These are phyloP conservation scores for Blastocystis sp. DNA, from an alignment of 352 stramenopile species.

Conservation along the genomic window DNA sequence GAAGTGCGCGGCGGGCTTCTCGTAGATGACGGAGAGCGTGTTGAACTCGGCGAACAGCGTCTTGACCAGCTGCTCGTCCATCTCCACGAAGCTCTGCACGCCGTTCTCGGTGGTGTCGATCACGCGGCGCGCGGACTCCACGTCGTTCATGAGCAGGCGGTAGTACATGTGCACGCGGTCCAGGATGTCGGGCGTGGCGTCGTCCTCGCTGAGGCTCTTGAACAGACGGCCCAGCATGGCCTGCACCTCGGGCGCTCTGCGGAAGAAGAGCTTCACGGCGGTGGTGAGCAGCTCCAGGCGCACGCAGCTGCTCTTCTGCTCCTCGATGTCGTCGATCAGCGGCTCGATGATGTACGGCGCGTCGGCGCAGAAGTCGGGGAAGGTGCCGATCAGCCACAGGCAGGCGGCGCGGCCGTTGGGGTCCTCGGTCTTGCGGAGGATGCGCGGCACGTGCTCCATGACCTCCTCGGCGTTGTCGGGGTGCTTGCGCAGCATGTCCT, in stretches of 20 bases:
- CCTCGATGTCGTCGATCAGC: conserved; percentile 78
- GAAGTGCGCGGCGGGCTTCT: conserved; percentile 90
- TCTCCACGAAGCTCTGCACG: conserved; percentile 78
- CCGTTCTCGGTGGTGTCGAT: conserved; percentile 77
- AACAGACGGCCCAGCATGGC: conserved; percentile 91
- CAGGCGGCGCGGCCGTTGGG: conserved; percentile 76
- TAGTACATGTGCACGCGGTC: conserved; percentile 96
- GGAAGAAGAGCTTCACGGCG: conserved; percentile 96
- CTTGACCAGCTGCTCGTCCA: conserved; percentile 81
- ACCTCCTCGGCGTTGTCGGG: conserved; percentile 86
- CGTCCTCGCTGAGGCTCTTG: conserved; percentile 87
- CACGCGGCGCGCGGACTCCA: conserved; percentile 83
- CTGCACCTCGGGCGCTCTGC: conserved; percentile 92
- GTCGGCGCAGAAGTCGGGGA: conserved; percentile 80
- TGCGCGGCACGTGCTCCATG: conserved; percentile 76
- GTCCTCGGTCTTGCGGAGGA: conserved; percentile 78
- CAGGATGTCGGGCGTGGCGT: conserved; percentile 87
- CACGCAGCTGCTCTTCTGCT: conserved; percentile 82
- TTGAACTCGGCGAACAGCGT: conserved; percentile 93
- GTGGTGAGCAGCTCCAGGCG: conserved; percentile 88
- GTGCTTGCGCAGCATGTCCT: conserved; percentile 91
- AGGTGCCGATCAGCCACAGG: conserved; percentile 82
- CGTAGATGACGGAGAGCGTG: conserved; percentile 92
- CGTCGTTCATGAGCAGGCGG: conserved; percentile 86
- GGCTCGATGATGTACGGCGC: conserved; percentile 95